phyloP scores from a whole-genome alignment of 2,329 filamentous ascomycete species.

The Penicillium occitanis region DNA sequence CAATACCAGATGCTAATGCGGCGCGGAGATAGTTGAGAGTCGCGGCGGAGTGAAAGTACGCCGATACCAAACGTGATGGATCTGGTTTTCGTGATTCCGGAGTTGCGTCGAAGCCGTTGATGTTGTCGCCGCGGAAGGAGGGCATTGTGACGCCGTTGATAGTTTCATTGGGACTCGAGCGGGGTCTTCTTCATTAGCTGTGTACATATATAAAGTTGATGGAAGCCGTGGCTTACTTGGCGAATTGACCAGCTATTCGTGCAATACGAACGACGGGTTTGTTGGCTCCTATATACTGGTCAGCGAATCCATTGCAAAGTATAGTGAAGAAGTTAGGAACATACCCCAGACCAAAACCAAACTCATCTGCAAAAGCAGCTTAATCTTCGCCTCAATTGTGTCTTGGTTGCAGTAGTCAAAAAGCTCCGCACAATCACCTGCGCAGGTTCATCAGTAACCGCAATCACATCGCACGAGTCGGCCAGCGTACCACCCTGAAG shows the following conservation, averaged over 20 bases:
- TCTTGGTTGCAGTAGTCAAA: conserved; percentile 93
- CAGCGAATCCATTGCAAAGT: too few relatives aligned
- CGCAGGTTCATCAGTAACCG: neutral
- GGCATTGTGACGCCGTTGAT: conserved; percentile 78
- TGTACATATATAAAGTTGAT: neutral
- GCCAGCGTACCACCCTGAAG: conserved; percentile 72
- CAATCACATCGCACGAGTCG: neutral
- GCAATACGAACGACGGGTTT: conserved; percentile 89
- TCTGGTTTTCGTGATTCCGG: conserved; percentile 75
- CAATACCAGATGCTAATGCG: conserved; percentile 80
- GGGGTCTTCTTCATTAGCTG: conserved; percentile 51
- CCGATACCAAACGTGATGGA: conserved; percentile 78
- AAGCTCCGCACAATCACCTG: conserved; percentile 83
- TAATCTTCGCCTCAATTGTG: conserved; percentile 94
- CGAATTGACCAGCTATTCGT: conserved; percentile 95
- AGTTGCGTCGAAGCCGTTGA: conserved; percentile 74
- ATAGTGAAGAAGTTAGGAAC: too few relatives aligned
- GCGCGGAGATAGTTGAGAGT: conserved; percentile 92
- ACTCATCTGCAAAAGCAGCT: conserved; percentile 95
- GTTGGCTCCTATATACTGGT: conserved; percentile 48
- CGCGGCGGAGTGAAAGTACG: conserved; percentile 93
- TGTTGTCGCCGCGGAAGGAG: conserved; percentile 90
- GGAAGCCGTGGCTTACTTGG: conserved; percentile 56
- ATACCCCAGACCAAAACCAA: conserved; percentile 83
- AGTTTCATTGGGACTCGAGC: conserved; percentile 82